These are phyloP conservation scores for Hygrophorus pudorinus DNA, from an alignment of 768 basidiomycete genomes.

Conservation along the genomic window DNA sequence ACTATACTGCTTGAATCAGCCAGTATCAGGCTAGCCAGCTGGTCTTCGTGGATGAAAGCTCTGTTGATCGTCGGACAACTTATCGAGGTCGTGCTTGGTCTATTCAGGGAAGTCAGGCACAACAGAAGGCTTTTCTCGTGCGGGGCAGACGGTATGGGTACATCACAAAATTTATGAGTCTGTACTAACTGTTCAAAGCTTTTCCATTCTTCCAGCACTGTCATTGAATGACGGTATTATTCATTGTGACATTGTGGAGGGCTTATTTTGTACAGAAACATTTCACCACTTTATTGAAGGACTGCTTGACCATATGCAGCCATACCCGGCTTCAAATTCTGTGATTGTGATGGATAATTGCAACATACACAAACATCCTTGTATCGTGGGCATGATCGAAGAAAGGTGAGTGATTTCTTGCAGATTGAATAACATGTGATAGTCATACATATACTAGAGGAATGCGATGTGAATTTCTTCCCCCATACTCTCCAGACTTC, in stretches of 20 bases:
- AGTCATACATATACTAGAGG: slow-evolving; percentile 4
- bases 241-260: slow-evolving; percentile 2
- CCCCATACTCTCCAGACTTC: slow-evolving; percentile 19
- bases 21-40: slow-evolving; percentile 14
- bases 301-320: slow-evolving; percentile 18
- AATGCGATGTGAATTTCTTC: slow-evolving; percentile 15
- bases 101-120: no score
- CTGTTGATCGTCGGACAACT: slow-evolving; percentile 17
- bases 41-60: no score
- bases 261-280: not conserved
- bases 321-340: slow-evolving; percentile 18
- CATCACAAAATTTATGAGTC: not conserved
- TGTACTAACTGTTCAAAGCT: not conserved
- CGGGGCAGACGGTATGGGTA: slow-evolving; percentile 1
- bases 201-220: slow-evolving; percentile 2
- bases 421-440: not conserved
- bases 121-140: no score
- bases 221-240: slow-evolving; percentile 1
- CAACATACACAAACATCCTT: slow-evolving; percentile 18
- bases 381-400: slow-evolving; percentile 1
- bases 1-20: slow-evolving; percentile 2
- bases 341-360: slow-evolving; percentile 29
- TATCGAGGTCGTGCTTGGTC: slow-evolving; percentile 10
- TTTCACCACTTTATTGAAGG: not conserved
- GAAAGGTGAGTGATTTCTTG: not conserved